A percentile compares a stretch with the other conserved stretches of the same genome.
Conservation (phyloP, 192 early-diverging fungal species). For the Entomortierella chlamydospora region DNA sequence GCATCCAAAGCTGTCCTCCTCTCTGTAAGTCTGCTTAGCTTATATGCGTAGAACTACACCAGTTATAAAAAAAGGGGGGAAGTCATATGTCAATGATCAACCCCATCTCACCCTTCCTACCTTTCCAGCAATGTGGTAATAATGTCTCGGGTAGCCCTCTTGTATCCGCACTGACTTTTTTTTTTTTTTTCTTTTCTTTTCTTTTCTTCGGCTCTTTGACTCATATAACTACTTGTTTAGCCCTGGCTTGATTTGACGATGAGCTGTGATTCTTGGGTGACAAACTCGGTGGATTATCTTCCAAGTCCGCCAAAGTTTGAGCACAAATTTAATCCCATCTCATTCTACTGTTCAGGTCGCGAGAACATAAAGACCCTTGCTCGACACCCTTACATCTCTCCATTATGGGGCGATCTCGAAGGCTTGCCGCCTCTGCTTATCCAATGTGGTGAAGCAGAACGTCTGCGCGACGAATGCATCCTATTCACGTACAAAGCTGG, state of each 20-base stretch:
- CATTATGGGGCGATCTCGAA: conserved; percentile 61
- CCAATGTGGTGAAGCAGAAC: conserved; percentile 66
- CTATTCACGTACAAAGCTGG: conserved; percentile 52
- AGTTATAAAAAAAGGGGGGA: too few species aligned
- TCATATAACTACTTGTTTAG: too few species aligned
- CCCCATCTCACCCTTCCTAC: not conserved
- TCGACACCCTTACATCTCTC: conserved; percentile 66
- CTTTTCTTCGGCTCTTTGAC: not conserved
- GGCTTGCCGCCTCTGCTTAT: conserved; percentile 61
- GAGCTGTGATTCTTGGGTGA: conserved; percentile 62
- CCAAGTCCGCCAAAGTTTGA: conserved; percentile 39
- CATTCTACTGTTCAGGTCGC: conserved; percentile 53
- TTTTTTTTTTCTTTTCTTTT: too few species aligned
- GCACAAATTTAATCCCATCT: conserved; percentile 57
- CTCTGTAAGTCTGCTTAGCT: conserved; percentile 56
- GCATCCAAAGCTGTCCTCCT: conserved; percentile 69
- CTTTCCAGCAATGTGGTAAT: not conserved
- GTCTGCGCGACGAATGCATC: conserved; percentile 59
- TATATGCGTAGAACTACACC: too few species aligned
- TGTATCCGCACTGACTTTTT: conserved; percentile 9
- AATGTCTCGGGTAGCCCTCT: too few species aligned
- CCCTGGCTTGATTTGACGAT: conserved; percentile 69
- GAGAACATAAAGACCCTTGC: conserved; percentile 43
- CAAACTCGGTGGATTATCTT: conserved; percentile 51
- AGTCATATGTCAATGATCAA: not conserved